Evolutionary conservation across 2,329 filamentous ascomycete genomes (phyloP), one percentile per base, ranked within the genome.

Genomic region (Fusarium algeriense): DNA sequence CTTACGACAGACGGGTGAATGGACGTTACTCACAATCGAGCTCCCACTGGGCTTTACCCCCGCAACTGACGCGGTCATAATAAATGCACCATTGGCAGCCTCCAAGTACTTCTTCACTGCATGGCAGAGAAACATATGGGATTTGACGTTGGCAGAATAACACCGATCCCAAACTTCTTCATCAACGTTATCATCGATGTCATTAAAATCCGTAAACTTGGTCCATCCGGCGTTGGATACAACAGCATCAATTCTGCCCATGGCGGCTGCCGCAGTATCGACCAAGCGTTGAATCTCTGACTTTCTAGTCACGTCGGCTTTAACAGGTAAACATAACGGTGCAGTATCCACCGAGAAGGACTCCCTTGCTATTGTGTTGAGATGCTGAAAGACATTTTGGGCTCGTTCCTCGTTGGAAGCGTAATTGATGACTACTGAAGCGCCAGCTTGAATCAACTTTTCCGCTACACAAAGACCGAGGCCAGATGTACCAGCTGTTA

Each of bases 151-250:
- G 1, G 63, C 63, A 1, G 63, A 61, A 7, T 66, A 66, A 1
- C 63, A 66, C 1, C 37, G 56, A 12, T 66, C 63, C 63, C 61
- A 67, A 4, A 67, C 61, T 3, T 60, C 53, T 3, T 66, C 61
- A n/a, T 66, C 53, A 2, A 66, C 63, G 3, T 66, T 66, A 14
- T 66, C 63, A 0, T 66, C 61, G 0, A 66, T 20, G 4, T 66
- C 17, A 6, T 23, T 19, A 8, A 66, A 66, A 4, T 66, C 19
- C 3, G 63, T 53, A 14, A 66, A 66, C 14, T 66, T 41, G 5
- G 63, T 66, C 63, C 63, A 66, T 0, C 63, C 63, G 7, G 61
- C 53, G 3, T 66, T 66, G 1, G 63, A 66, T 2, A 66, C 63
- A 6, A 66, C 45, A 7, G 53, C 63, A 15, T 66, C 53, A 5